A percentile compares a stretch with the other conserved stretches of the same genome.
Evolutionary conservation across 495 filamentous ascomycete genomes (phyloP).

Genomic region (Aspergillus nidulans): DNA sequence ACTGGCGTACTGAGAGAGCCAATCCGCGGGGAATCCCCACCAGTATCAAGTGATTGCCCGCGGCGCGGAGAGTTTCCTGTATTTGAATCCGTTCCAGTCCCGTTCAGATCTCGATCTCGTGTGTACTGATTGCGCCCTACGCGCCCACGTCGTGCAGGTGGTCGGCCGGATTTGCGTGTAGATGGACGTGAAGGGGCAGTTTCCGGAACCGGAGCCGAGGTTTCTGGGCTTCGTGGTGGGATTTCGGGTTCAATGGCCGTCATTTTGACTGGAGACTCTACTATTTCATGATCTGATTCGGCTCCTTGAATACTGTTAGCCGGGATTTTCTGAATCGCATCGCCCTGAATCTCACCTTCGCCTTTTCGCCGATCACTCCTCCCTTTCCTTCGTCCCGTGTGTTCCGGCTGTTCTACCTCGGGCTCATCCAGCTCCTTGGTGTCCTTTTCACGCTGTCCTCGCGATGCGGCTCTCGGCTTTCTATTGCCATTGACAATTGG

Average conservation of each 20-base stretch:
- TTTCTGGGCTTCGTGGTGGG: conserved; percentile 49
- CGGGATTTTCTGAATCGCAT: neutral
- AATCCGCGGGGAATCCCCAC: conserved; percentile 38
- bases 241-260: conserved; percentile 36
- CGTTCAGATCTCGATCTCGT: conserved; percentile 61
- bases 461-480: conserved; percentile 60
- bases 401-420: conserved; percentile 64
- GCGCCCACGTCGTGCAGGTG: conserved; percentile 59
- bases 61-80: conserved; percentile 55
- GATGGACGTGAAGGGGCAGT: conserved; percentile 37
- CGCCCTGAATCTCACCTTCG: conserved; percentile 58
- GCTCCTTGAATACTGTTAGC: conserved; percentile 12
- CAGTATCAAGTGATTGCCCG: conserved; percentile 61
- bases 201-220: conserved; percentile 45
- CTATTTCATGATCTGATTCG: conserved; percentile 36
- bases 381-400: conserved; percentile 69
- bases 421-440: conserved; percentile 60
- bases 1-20: conserved; percentile 31
- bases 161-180: conserved; percentile 65
- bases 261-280: conserved; percentile 37
- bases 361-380: conserved; percentile 66
- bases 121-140: conserved; percentile 86
- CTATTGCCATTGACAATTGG: conserved; percentile 50
- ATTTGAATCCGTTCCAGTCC: conserved; percentile 45
- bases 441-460: conserved; percentile 69